Evolutionary conservation across 139 green algal genomes (phyloP), one percentile per base, ranked within the genome.

Genomic region (Volvox africanus): DNA sequence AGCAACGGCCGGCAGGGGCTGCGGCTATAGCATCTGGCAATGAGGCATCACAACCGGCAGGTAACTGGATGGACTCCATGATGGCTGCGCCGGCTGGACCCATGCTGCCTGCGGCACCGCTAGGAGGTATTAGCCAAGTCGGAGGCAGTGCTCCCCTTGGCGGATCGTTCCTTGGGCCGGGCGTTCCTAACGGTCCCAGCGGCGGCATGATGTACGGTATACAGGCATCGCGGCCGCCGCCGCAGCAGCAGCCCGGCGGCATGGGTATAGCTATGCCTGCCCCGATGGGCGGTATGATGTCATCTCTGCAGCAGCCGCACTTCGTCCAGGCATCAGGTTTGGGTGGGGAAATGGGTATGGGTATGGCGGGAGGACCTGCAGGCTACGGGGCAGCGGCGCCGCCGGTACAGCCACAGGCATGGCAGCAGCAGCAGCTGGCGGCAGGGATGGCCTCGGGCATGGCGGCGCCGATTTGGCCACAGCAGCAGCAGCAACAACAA

Each of bases 11-110:
- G 26, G 28, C 62, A 36, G 82, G 26, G 33, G 61, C 33, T 0
- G 19, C 50, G 30, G 82, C 65, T 30, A 24, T 18, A 30, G 50
- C 28, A 12, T 84, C 82, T 20, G 80, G 50, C 28, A n/a, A 21
- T 20, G 37, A 26, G 79, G 24, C 30, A 6, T 30, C 81, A 22
- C n/a, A 12, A 9, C n/a, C 81, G n/a, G 33, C 35, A 3, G 83
- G 83, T 20, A 36, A 89, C 67, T 89, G 85, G 85, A 89, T 89
- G 85, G 85, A 82, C 85, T 82, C 85, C 1, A 69, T 89, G 14
- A 55, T 89, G 37, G 85, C 37, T 20, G 37, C 26, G 26, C 65
- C 21, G 30, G 6, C 24, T 28, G 65, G 65, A 16, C 11, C 11
- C 21, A 30, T 73, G 65, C 11, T 12, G 65, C 21, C 65, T 28